These are phyloP conservation scores for Fusarium musae DNA, from an alignment of 2,329 filamentous ascomycete genomes.

Conservation along the genomic window DNA sequence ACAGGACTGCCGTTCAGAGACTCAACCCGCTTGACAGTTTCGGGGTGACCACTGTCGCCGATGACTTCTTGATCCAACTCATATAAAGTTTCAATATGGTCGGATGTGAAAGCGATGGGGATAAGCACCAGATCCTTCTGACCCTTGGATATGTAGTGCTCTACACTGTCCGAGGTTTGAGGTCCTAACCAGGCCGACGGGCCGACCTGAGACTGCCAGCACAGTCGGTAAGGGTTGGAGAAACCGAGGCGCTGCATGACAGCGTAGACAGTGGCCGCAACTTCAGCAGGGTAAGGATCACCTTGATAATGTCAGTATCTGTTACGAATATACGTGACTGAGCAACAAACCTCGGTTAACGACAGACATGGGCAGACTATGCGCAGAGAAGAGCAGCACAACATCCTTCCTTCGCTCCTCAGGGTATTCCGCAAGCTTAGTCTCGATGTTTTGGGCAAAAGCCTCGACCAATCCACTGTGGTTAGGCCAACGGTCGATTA, in stretches of 20 bases:
- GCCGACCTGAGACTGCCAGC: conserved; percentile 98
- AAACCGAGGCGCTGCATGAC: conserved; percentile 94
- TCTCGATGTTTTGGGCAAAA: conserved; percentile 92
- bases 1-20: conserved; percentile 90
- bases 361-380: conserved; percentile 96
- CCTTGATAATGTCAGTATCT: conserved; percentile 61
- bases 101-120: conserved; percentile 97
- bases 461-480: conserved; percentile 91
- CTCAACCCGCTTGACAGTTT: conserved; percentile 88
- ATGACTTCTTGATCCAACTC: conserved; percentile 97
- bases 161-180: conserved; percentile 89
- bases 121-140: conserved; percentile 92
- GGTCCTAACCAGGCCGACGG: conserved; percentile 95
- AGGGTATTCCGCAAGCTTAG: conserved; percentile 84
- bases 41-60: conserved; percentile 80
- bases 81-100: conserved; percentile 97
- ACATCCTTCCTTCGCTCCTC: conserved; percentile 82
- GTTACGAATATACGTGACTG: neutral
- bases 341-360: conserved; percentile 80
- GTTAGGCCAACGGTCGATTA: conserved; percentile 97
- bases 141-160: conserved; percentile 88
- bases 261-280: conserved; percentile 93
- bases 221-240: conserved; percentile 90
- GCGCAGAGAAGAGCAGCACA: conserved; percentile 91
- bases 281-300: conserved; percentile 94